These are phyloP conservation scores for Combretum micranthum DNA, from an alignment of 345 rosid species.

Conservation along the genomic window DNA sequence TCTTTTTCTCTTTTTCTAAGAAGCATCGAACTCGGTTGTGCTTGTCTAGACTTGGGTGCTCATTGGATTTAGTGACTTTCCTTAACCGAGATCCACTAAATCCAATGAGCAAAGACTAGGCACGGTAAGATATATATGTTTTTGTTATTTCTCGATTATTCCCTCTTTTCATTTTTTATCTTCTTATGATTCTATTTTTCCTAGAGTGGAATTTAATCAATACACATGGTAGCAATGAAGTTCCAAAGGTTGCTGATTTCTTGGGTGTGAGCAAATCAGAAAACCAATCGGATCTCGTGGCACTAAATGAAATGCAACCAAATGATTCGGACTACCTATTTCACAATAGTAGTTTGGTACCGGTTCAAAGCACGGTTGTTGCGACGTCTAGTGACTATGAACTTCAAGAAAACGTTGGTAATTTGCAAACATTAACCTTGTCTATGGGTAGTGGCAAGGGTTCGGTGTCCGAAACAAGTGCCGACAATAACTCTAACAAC, in stretches of 20 bases:
- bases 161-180: too few relatives aligned
- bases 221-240: conserved; percentile 52
- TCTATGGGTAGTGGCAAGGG: conserved; percentile 93
- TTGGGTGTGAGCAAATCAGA: conserved; percentile 87
- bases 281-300: conserved; percentile 57
- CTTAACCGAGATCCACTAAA: too few relatives aligned
- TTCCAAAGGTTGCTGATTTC: conserved; percentile 95
- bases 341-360: conserved; percentile 43
- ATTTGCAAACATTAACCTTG: conserved; percentile 72
- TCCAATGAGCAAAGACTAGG: too few relatives aligned
- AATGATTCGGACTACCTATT: conserved; percentile 57
- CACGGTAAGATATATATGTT: too few relatives aligned
- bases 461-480: conserved; percentile 55
- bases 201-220: conserved; percentile 79
- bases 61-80: not conserved
- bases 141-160: too few relatives aligned
- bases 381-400: conserved; percentile 35
- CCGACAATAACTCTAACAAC: conserved; percentile 39
- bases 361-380: conserved; percentile 37
- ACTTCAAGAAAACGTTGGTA: conserved; percentile 62
- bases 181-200: not conserved
- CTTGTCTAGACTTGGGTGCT: not conserved
- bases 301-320: conserved; percentile 55
- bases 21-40: not conserved
- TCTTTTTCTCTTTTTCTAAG: not conserved